Base-by-base conservation (phyloP, 1,139 yeast species). In the Pichia sp. region DNA sequence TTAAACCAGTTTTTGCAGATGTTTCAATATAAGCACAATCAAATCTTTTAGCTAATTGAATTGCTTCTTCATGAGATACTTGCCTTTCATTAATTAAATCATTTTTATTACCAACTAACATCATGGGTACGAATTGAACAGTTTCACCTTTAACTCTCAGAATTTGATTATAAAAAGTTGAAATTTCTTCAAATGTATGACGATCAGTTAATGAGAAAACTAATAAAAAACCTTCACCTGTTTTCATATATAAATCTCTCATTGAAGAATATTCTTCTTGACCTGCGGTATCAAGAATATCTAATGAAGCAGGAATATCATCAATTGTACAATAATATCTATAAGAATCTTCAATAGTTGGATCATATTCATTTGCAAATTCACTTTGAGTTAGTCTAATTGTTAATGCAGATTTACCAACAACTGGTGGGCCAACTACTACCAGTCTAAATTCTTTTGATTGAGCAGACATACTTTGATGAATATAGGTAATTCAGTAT, bases 401-500 rank as follows among this genome's bases (percentile, higher is more conserved):
- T 47, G 97, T 90, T 56, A 90, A 73, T 8, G 97, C 97, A 9
- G 96, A 86, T 67, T 92, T 92, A 70, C 98, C 98, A 52, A 92
- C 97, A 68, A 96, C 97, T 68, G 97, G 97, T 45, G 96, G 97
- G 50, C 97, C 97, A 46, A 92, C 96, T 50, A 92, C 97, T 27
- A 90, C 96, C 55, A 92, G 72, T 65, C 90, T 88, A 67, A 83
- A 88, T 66, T 85, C 94, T 66, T 82, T 73, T 58, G 76, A 56
- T 39, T 45, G 32, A 30, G 47, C 40, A 38, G 39, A 3, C 39
- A 36, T 36, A 30, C 6, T 8, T 30, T 7, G 8, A 30, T 30
- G 6, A 7, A 7, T 7, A 7, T 30, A 30, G 2, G 6, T 30
- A 7, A 6, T 30, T 7, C 8, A 30, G 8, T 30, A 7, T 6